phyloP scores from a whole-genome alignment of 2,329 filamentous ascomycete genomes.

The Penicillium sp. region DNA sequence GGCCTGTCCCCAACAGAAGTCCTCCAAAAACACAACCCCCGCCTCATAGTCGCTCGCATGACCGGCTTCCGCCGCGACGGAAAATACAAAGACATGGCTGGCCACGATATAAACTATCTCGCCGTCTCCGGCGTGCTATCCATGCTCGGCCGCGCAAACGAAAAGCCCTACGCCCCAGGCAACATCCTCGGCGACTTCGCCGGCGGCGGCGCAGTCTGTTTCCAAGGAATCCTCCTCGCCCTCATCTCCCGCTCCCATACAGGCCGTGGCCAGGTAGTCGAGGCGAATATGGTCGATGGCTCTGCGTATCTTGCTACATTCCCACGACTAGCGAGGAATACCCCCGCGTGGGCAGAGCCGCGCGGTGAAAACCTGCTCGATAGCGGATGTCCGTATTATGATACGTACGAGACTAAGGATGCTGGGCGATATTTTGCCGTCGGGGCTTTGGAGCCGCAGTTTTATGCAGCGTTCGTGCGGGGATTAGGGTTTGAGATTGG shows the following conservation, averaged over 20 bases:
- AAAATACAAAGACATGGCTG: conserved; percentile 81
- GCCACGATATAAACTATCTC: conserved; percentile 96
- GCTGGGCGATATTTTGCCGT: conserved; percentile 73
- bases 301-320: conserved; percentile 75
- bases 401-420: conserved; percentile 81
- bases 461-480: conserved; percentile 67
- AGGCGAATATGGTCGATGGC: conserved; percentile 97
- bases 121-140: conserved; percentile 77
- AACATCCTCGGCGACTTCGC: conserved; percentile 92
- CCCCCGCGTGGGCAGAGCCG: conserved; percentile 58
- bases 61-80: conserved; percentile 88
- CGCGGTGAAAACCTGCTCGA: conserved; percentile 79
- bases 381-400: conserved; percentile 83
- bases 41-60: conserved; percentile 78
- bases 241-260: conserved; percentile 63
- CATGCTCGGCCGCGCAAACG: conserved; percentile 67
- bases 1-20: conserved; percentile 68
- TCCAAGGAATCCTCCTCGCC: conserved; percentile 78
- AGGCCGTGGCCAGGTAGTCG: conserved; percentile 80
- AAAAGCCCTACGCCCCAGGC: conserved; percentile 72
- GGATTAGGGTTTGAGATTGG: conserved; percentile 60
- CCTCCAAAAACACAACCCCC: conserved; percentile 66
- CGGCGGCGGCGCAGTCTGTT: conserved; percentile 78
- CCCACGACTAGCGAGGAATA: conserved; percentile 66
- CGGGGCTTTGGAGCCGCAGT: conserved; percentile 86